Evolutionary conservation across 495 filamentous ascomycete species (phyloP).

Genomic region (Neurospora sp.): DNA sequence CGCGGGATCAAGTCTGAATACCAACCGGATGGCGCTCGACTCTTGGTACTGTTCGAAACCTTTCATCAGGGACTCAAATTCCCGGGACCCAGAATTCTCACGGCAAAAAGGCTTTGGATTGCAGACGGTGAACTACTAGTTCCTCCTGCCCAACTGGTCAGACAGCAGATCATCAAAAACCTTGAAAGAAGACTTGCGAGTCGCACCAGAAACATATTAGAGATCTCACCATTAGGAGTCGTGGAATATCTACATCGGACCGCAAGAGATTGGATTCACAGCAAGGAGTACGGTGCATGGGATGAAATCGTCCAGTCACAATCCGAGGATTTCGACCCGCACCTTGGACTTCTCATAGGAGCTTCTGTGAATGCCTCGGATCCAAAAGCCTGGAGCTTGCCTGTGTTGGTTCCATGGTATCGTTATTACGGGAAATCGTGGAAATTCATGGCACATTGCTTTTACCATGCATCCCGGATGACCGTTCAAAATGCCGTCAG

Average conservation of each 20-base stretch:
- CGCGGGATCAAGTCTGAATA: background rate
- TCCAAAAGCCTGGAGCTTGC: no score
- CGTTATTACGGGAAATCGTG: background rate
- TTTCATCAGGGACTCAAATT: background rate
- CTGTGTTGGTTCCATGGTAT: background rate
- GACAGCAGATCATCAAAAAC: background rate
- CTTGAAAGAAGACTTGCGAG: background rate
- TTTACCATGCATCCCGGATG: background rate
- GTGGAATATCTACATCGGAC: background rate
- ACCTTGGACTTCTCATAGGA: background rate
- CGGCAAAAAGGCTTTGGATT: background rate
- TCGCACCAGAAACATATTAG: background rate
- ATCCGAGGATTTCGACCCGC: background rate
- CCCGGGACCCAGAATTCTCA: background rate
- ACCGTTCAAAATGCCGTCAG: background rate
- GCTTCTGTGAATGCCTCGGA: no score
- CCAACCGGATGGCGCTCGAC: background rate
- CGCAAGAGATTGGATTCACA: background rate
- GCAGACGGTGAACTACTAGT: background rate
- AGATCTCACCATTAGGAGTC: background rate
- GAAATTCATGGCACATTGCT: background rate
- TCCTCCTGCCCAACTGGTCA: no score
- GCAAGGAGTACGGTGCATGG: no score
- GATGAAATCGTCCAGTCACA: no score
- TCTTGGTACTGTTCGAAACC: background rate